Evolutionary conservation across 805 yeast species (phyloP), one percentile per base, ranked within the genome.

Genomic region (Saccharomycopsis microspora): DNA sequence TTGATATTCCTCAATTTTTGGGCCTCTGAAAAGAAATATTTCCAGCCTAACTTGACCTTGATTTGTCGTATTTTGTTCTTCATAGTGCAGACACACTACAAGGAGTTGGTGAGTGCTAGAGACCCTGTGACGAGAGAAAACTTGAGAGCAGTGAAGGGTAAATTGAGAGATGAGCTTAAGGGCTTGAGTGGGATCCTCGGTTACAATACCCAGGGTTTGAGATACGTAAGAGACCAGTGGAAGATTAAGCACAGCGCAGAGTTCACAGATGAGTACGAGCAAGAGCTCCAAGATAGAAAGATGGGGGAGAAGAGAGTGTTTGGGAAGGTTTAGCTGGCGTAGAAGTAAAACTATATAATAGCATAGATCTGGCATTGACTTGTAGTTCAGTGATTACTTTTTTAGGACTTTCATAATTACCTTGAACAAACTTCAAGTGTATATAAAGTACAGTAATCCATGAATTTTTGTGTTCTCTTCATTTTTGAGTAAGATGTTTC

Each of bases 151-250:
- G 83, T 90, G 41, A 82, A 82, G 57, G 61, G 62, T 5, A 76
- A 76, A 55, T 67, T 93, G 48, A 72, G 95, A 53, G 19, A 7
- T 11, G 40, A 52, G 29, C 43, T 52, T 50, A 56, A 48, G 0
- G 75, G 77, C 46, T 67, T 93, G 45, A 76, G 77, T 27, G 68
- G 72, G 42, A 81, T 76, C 50, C 69, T 93, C 42, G 97, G 97
- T 6, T 81, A 74, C 67, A 93, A 93, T 58, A 69, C 86, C 19
- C 89, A 85, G 52, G 97, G 96, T 3, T 68, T 93, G 61, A 76
- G 74, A 56, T 84, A 77, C 56, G 64, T 85, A 51, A 80, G 78
- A 59, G 76, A 72, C 41, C 87, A 83, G 62, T 89, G 96, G 96
- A 76, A 78, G 50, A 64, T 80, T 59, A 72, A 70, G 40, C 97